Percentiles rank a stretch among this genome's conserved stretches.
phyloP scores from a whole-genome alignment of 768 basidiomycete genomes.

The Neoboletus brunneissimus region DNA sequence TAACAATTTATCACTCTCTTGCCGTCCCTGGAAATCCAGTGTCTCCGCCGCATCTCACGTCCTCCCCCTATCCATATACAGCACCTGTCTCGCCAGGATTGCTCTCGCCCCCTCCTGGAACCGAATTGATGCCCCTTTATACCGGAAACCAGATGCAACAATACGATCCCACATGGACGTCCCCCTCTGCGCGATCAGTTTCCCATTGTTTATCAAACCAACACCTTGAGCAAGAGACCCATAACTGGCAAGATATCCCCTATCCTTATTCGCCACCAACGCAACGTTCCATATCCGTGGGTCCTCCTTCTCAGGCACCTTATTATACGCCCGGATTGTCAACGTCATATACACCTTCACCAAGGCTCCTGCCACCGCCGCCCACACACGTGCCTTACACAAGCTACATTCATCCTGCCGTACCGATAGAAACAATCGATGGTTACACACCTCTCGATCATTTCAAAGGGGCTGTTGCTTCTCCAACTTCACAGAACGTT shows the following conservation, averaged over 20 bases:
- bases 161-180: conserved; percentile 6
- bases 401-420: conserved; percentile 15
- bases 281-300: conserved; percentile 55
- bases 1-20: conserved; percentile 62
- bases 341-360: conserved; percentile 15
- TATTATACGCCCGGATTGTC: conserved; percentile 39
- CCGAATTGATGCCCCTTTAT: conserved; percentile 5
- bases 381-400: conserved; percentile 26
- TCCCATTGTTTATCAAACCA: conserved; percentile 5
- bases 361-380: conserved; percentile 29
- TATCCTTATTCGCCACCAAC: conserved; percentile 37
- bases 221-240: conserved; percentile 7
- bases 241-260: conserved; percentile 17
- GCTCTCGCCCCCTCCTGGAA: conserved; percentile 28
- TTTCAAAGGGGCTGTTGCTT: conserved; percentile 60
- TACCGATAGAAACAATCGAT: conserved; percentile 13
- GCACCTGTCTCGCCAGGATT: conserved; percentile 14
- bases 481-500: conserved; percentile 58
- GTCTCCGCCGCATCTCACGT: conserved; percentile 23
- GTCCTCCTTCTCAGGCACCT: conserved; percentile 32
- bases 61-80: conserved; percentile 21
- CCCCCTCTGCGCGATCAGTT: conserved; percentile 5
- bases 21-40: conserved; percentile 44
- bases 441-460: conserved; percentile 43
- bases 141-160: conserved; percentile 11